These are phyloP conservation scores for Naganishia sp. DNA, from an alignment of 1,284 basidiomycete species.

Conservation along the genomic window DNA sequence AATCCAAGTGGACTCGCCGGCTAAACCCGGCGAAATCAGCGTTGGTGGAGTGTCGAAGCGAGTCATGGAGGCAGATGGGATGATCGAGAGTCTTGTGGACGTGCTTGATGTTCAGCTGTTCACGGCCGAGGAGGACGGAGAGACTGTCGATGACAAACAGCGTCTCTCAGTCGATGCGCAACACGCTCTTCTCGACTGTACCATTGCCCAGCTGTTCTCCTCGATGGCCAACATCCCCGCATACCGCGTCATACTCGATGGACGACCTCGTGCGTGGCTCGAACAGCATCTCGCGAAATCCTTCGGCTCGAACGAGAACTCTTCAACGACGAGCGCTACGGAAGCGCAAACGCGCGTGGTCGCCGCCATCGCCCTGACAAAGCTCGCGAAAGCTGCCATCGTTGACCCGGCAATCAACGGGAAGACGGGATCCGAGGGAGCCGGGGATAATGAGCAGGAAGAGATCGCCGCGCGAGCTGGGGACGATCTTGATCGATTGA, in stretches of 20 bases:
- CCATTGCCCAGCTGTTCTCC: constrained; percentile 25
- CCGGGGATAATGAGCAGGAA: not conserved
- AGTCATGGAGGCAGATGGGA: constrained; percentile 23
- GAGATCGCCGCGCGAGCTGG: not conserved
- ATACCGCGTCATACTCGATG: constrained; percentile 11
- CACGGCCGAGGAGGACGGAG: constrained; percentile 4
- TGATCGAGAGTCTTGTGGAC: constrained; percentile 19
- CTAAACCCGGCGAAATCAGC: not conserved
- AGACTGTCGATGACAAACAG: not conserved
- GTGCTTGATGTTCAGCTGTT: constrained; percentile 14
- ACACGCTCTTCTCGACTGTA: constrained; percentile 19
- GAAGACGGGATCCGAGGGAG: not conserved
- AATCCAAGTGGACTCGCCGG: constrained; percentile 22
- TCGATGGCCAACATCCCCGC: constrained; percentile 23
- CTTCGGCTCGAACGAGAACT: not conserved
- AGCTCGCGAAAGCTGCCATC: constrained; percentile 24
- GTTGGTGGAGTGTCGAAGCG: not conserved
- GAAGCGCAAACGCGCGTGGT: constrained; percentile 14
- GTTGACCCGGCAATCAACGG: constrained; percentile 27
- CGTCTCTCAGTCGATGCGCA: not conserved
- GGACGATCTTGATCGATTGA: constrained; percentile 12
- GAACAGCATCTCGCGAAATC: constrained; percentile 9
- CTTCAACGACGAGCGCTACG: not conserved
- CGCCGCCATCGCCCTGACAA: constrained; percentile 28
- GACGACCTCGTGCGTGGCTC: constrained; percentile 19